Conservation (phyloP, 768 basidiomycete genomes). For the Pleurotus platypus region DNA sequence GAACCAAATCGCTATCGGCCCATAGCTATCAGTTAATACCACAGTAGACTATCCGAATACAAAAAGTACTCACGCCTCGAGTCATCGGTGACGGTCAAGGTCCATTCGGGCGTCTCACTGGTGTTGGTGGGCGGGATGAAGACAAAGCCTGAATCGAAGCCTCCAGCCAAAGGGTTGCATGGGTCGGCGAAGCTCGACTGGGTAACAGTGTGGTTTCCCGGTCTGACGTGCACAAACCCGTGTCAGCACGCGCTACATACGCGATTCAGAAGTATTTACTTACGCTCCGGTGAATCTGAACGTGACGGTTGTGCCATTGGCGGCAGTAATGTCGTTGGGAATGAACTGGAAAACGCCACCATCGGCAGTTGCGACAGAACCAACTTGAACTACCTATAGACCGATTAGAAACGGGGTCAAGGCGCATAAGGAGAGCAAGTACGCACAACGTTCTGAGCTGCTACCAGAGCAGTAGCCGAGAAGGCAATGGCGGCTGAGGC, state of each 20-base stretch:
- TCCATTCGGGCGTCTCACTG: constrained; percentile 34
- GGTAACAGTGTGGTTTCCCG: constrained; percentile 52
- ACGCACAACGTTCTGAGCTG: constrained; percentile 1
- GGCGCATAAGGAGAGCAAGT: background rate
- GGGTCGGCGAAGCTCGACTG: constrained; percentile 45
- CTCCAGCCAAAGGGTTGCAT: constrained; percentile 39
- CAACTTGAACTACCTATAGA: constrained; percentile 35
- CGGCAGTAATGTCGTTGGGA: constrained; percentile 37
- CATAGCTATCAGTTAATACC: constrained; percentile 18
- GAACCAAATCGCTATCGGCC: constrained; percentile 39
- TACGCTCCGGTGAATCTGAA: constrained; percentile 48
- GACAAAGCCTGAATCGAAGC: constrained; percentile 56
- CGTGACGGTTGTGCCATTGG: constrained; percentile 41
- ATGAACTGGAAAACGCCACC: constrained; percentile 44
- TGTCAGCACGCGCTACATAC: background rate
- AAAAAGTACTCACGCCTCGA: constrained; percentile 33
- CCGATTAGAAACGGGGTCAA: background rate
- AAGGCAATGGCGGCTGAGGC: background rate
- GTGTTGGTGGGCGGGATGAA: constrained; percentile 25
- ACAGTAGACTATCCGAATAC: background rate
- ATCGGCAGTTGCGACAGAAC: constrained; percentile 18
- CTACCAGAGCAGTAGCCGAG: background rate
- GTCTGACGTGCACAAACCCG: constrained; percentile 19
- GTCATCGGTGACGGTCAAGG: constrained; percentile 48
- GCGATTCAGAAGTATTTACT: constrained; percentile 10